phyloP scores from a whole-genome alignment of 2,329 filamentous ascomycete genomes.

The Calonectria pteridis region DNA sequence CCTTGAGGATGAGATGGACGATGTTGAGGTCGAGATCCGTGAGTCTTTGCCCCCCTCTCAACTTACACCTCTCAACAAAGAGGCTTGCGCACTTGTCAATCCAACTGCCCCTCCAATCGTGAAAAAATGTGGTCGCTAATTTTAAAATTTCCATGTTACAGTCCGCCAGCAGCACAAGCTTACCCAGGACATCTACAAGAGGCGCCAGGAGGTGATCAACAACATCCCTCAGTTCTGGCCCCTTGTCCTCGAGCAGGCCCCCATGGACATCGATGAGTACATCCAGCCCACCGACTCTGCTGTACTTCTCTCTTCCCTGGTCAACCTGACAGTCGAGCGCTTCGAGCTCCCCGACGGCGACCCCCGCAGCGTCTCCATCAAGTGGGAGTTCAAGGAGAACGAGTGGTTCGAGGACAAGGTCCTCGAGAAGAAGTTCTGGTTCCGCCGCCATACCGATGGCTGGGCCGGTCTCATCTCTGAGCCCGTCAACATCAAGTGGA shows the following conservation, averaged over 20 bases:
- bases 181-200: conserved; percentile 78
- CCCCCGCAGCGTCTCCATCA: conserved; percentile 83
- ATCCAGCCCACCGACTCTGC: conserved; percentile 85
- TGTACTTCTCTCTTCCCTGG: conserved; percentile 77
- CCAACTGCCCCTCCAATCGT: background rate
- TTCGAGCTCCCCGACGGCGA: conserved; percentile 85
- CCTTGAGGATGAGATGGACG: conserved; percentile 86
- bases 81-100: background rate
- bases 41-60: conserved; percentile 53
- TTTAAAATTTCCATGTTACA: conserved; percentile 49
- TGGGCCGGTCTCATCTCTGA: conserved; percentile 87
- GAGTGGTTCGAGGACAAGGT: conserved; percentile 83
- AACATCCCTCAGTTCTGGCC: conserved; percentile 93
- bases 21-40: conserved; percentile 87
- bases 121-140: background rate
- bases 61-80: background rate
- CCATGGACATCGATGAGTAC: conserved; percentile 87
- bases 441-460: conserved; percentile 75
- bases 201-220: conserved; percentile 77
- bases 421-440: conserved; percentile 94
- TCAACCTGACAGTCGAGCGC: conserved; percentile 78
- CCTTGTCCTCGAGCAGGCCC: conserved; percentile 90
- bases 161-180: conserved; percentile 80
- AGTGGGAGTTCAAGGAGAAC: conserved; percentile 84
- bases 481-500: conserved; percentile 90